phyloP scores from a whole-genome alignment of 768 basidiomycete species.

The Tremella mesenterica region DNA sequence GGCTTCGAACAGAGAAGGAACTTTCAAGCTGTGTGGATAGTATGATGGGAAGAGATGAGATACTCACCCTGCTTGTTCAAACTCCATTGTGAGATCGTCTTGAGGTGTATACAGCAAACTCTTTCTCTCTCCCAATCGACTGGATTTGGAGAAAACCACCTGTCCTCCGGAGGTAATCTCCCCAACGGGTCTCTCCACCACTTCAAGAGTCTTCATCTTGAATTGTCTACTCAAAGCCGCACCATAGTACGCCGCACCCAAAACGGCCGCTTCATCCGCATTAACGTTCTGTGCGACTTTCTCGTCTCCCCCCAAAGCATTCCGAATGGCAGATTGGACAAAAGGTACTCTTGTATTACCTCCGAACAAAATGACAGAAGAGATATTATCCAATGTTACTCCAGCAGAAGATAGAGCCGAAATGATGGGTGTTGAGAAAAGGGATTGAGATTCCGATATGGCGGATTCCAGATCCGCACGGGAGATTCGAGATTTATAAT shows the following conservation, averaged over 20 bases:
- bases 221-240: slow-evolving; percentile 81
- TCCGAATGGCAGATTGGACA: slow-evolving; percentile 72
- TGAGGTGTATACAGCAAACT: slow-evolving; percentile 75
- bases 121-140: slow-evolving; percentile 73
- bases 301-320: slow-evolving; percentile 68
- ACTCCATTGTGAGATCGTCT: slow-evolving; percentile 68
- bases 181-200: slow-evolving; percentile 62
- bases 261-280: slow-evolving; percentile 88
- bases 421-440: slow-evolving; percentile 25
- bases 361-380: slow-evolving; percentile 83
- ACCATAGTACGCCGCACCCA: slow-evolving; percentile 86
- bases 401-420: slow-evolving; percentile 18
- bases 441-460: slow-evolving; percentile 7
- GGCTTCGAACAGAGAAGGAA: not conserved
- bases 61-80: slow-evolving; percentile 43
- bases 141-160: slow-evolving; percentile 62
- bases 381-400: slow-evolving; percentile 19
- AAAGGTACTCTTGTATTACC: slow-evolving; percentile 84
- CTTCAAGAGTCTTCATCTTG: slow-evolving; percentile 87
- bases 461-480: slow-evolving; percentile 69
- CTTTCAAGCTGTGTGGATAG: too few species aligned
- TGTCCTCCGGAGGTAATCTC: slow-evolving; percentile 53
- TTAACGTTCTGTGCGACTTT: slow-evolving; percentile 93
- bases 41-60: too few species aligned
- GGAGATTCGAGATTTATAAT: slow-evolving; percentile 71